A percentile compares a stretch with the other conserved stretches of the same genome.
These are phyloP conservation scores for Pistacia integerrima DNA, from an alignment of 345 rosid genomes.

Conservation along the genomic window DNA sequence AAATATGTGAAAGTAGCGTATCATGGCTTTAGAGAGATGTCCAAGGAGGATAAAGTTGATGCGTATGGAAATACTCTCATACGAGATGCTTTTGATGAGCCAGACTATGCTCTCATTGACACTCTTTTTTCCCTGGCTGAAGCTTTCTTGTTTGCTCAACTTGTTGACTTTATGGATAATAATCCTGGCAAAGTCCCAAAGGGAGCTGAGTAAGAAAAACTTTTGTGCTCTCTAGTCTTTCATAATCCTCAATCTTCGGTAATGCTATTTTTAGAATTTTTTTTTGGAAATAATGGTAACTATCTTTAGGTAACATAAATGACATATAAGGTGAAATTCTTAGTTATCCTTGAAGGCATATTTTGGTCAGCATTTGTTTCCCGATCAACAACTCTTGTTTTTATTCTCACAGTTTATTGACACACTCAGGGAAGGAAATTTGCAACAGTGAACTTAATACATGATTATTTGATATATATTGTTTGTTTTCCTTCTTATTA, in stretches of 20 bases:
- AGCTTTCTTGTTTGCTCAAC: slow-evolving; percentile 95
- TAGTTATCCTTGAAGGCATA: background rate
- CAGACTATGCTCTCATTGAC: slow-evolving; percentile 94
- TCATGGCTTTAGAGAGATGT: slow-evolving; percentile 91
- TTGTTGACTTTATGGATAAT: slow-evolving; percentile 84
- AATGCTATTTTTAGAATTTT: background rate
- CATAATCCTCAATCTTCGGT: background rate
- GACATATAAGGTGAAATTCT: background rate
- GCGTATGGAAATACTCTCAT: slow-evolving; percentile 80
- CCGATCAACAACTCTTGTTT: background rate
- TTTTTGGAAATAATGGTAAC: background rate
- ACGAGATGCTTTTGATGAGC: slow-evolving; percentile 93
- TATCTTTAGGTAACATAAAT: background rate
- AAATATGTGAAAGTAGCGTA: slow-evolving; percentile 97
- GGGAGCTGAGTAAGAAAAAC: slow-evolving; percentile 62
- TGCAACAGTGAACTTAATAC: too few relatives aligned
- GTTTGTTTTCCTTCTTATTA: background rate
- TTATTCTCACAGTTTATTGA: background rate
- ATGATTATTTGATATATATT: background rate
- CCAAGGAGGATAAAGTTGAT: slow-evolving; percentile 89
- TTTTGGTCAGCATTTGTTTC: background rate
- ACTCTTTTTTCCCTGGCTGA: slow-evolving; percentile 96
- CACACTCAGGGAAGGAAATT: background rate
- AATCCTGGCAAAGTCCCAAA: slow-evolving; percentile 67
- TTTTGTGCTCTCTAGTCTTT: background rate